phyloP scores from a whole-genome alignment of 192 early-diverging fungal species.

The Coemansia reversa region DNA sequence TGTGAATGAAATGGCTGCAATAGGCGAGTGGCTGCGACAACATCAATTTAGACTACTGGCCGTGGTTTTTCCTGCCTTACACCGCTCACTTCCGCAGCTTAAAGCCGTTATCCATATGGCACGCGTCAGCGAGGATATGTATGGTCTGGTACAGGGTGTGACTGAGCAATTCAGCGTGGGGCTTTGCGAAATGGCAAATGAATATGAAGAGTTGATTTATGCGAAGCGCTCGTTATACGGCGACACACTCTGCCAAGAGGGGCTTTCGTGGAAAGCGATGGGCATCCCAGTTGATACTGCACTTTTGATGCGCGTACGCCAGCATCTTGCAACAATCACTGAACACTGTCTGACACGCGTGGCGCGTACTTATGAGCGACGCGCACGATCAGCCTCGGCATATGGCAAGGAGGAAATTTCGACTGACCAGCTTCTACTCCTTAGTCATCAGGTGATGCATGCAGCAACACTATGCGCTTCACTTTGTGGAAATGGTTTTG shows the following conservation, averaged over 20 bases:
- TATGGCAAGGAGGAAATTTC: slow-evolving; percentile 31
- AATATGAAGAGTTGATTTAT: slow-evolving; percentile 37
- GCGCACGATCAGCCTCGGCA: slow-evolving; percentile 37
- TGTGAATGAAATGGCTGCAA: slow-evolving; percentile 22
- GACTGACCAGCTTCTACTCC: slow-evolving; percentile 20
- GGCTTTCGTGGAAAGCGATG: slow-evolving; percentile 42
- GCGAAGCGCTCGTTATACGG: slow-evolving; percentile 28
- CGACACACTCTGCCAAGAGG: slow-evolving; percentile 35
- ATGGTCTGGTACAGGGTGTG: slow-evolving; percentile 19
- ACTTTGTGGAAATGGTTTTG: slow-evolving; percentile 31
- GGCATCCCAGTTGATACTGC: slow-evolving; percentile 38
- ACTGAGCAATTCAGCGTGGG: slow-evolving; percentile 19
- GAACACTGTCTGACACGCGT: slow-evolving; percentile 32
- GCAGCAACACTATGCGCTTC: slow-evolving; percentile 25
- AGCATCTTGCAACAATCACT: slow-evolving; percentile 30
- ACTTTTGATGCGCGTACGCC: slow-evolving; percentile 30
- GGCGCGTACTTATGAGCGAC: slow-evolving; percentile 31
- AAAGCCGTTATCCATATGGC: slow-evolving; percentile 25
- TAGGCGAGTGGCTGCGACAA: slow-evolving; percentile 47
- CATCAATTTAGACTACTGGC: slow-evolving; percentile 27
- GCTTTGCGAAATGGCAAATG: slow-evolving; percentile 25
- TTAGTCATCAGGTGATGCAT: slow-evolving; percentile 36
- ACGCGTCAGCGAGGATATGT: slow-evolving; percentile 39
- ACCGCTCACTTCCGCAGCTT: slow-evolving; percentile 26
- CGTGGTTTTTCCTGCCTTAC: slow-evolving; percentile 23